Conservation (phyloP, 305 asterid genomes). For the Andrographis paniculata region DNA sequence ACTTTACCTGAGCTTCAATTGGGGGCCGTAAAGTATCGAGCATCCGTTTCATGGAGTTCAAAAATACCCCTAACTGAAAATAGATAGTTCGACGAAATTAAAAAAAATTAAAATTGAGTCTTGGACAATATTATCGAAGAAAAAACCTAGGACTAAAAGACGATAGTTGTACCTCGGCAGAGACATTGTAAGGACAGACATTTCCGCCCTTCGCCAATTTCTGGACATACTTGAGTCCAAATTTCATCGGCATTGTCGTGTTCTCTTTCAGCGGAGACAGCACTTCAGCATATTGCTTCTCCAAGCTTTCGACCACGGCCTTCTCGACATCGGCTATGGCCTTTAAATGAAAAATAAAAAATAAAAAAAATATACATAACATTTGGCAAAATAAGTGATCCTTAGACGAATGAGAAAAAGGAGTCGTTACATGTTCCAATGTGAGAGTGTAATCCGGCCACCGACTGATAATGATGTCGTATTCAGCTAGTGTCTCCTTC, state of each 20-base stretch:
- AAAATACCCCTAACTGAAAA: conserved; percentile 69
- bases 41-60: conserved; percentile 87
- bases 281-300: conserved; percentile 72
- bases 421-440: conserved; percentile 58
- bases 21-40: conserved; percentile 64
- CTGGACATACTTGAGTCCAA: conserved; percentile 84
- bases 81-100: too few relatives aligned
- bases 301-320: conserved; percentile 75
- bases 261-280: conserved; percentile 75
- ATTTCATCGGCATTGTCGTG: conserved; percentile 55
- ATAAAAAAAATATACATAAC: neutral
- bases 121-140: neutral
- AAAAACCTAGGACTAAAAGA: neutral
- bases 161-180: conserved; percentile 44
- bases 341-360: conserved; percentile 21
- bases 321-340: conserved; percentile 89
- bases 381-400: neutral
- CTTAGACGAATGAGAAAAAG: neutral
- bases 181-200: conserved; percentile 34
- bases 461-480: conserved; percentile 70
- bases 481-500: conserved; percentile 69
- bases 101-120: neutral
- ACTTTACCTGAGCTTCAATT: conserved; percentile 59
- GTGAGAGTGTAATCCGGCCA: conserved; percentile 88
- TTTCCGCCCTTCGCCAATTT: conserved; percentile 77